Percentiles rank a stretch among this genome's conserved stretches.
phyloP scores from a whole-genome alignment of 495 filamentous ascomycete genomes.

The Penicillium robsamsonii region DNA sequence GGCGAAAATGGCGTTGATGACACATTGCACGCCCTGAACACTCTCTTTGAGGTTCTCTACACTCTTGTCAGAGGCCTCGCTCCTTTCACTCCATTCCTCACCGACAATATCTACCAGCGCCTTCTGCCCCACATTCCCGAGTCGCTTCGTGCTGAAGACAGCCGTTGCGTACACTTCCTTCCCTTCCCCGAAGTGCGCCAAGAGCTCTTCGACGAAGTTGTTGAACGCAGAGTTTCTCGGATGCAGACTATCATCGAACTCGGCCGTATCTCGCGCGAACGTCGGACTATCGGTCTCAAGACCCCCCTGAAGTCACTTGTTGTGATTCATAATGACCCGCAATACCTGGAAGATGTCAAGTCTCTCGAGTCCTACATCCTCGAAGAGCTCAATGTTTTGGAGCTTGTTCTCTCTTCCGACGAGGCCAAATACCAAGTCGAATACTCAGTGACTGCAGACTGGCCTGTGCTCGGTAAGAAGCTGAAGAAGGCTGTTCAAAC shows the following conservation, averaged over 20 bases:
- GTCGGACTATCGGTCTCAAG: constrained; percentile 80
- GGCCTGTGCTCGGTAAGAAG: constrained; percentile 94
- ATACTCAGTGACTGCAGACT: constrained; percentile 85
- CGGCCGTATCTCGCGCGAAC: constrained; percentile 79
- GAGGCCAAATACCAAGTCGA: constrained; percentile 89
- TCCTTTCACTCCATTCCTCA: constrained; percentile 94
- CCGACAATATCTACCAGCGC: constrained; percentile 87
- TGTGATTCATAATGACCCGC: constrained; percentile 79
- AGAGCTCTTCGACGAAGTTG: constrained; percentile 81
- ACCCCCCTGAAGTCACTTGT: constrained; percentile 86
- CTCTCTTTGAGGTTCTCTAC: constrained; percentile 94
- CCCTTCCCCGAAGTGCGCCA: constrained; percentile 82
- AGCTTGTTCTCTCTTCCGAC: constrained; percentile 81
- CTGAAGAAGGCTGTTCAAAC: constrained; percentile 87
- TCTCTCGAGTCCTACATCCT: constrained; percentile 81
- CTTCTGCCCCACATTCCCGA: constrained; percentile 79
- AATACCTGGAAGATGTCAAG: constrained; percentile 82
- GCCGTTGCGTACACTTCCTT: constrained; percentile 88
- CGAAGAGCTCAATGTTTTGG: constrained; percentile 86
- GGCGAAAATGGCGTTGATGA: constrained; percentile 87
- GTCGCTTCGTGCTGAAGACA: constrained; percentile 60
- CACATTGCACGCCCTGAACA: constrained; percentile 87
- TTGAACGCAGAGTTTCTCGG: constrained; percentile 80
- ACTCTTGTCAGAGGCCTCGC: constrained; percentile 83
- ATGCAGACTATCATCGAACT: constrained; percentile 98